Evolutionary conservation across 1,284 basidiomycete species (phyloP).

Genomic region (Ganoderma lucidum): DNA sequence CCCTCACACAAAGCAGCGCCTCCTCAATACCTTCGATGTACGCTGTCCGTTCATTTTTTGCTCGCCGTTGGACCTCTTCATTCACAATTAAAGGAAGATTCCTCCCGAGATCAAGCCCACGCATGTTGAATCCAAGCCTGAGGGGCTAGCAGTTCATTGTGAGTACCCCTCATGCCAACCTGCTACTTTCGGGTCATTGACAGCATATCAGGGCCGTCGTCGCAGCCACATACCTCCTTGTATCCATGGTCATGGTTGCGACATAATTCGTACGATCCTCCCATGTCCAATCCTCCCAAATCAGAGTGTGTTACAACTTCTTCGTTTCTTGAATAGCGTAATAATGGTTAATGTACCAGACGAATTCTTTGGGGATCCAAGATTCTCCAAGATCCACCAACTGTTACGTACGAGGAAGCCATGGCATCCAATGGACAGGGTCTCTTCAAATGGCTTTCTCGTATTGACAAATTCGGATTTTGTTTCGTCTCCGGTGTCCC

Average conservation of each 20-base stretch:
- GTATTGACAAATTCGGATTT: slow-evolving; percentile 89
- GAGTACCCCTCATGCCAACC: slow-evolving; percentile 34
- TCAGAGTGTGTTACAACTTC: slow-evolving; percentile 50
- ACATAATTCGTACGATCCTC: slow-evolving; percentile 79
- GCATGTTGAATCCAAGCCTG: slow-evolving; percentile 62
- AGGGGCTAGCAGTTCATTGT: slow-evolving; percentile 80
- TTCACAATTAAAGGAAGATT: slow-evolving; percentile 57
- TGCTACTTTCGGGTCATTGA: slow-evolving; percentile 8
- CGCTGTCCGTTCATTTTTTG: slow-evolving; percentile 26
- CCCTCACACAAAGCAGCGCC: slow-evolving; percentile 87
- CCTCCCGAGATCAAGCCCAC: slow-evolving; percentile 75
- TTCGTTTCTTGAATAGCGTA: background rate
- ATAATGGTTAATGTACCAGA: slow-evolving; percentile 46
- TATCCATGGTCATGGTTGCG: slow-evolving; percentile 91
- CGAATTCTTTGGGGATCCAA: slow-evolving; percentile 85
- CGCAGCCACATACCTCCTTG: slow-evolving; percentile 72
- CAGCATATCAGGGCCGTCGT: slow-evolving; percentile 61
- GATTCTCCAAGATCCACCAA: slow-evolving; percentile 81
- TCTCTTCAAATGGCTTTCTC: slow-evolving; percentile 83
- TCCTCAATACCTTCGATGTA: slow-evolving; percentile 88
- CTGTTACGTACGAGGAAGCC: slow-evolving; percentile 77
- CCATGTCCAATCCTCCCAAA: slow-evolving; percentile 39
- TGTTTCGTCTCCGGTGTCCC: slow-evolving; percentile 89
- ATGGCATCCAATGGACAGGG: slow-evolving; percentile 76
- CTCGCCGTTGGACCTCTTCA: background rate